These are phyloP conservation scores for Boletus subcaerulescens DNA, from an alignment of 768 basidiomycete genomes.

Conservation along the genomic window DNA sequence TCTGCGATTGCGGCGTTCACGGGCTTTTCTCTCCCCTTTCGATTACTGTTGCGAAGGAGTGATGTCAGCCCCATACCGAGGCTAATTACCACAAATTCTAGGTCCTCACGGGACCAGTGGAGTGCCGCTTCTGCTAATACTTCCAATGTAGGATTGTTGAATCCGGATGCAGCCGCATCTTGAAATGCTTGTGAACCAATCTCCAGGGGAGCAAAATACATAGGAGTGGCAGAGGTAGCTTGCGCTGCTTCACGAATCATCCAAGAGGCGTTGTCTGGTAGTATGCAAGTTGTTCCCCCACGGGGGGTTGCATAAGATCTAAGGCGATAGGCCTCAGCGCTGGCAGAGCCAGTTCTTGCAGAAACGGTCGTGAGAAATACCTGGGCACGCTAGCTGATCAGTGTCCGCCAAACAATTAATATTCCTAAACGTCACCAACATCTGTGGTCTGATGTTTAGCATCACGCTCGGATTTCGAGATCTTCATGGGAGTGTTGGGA, in stretches of 20 bases:
- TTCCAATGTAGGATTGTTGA: not conserved
- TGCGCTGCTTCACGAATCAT: not conserved
- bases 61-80: not conserved
- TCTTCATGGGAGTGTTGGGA: not conserved
- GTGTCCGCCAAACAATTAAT: too few relatives aligned
- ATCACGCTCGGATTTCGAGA: not conserved
- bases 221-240: not conserved
- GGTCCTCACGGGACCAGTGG: not conserved
- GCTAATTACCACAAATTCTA: not conserved
- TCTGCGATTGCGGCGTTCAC: not conserved
- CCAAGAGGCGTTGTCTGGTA: not conserved
- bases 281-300: not conserved
- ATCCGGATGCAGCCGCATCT: not conserved
- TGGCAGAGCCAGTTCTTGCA: not conserved
- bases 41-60: not conserved
- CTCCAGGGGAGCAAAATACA: not conserved
- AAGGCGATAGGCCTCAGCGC: not conserved
- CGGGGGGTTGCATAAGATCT: not conserved
- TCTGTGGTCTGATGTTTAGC: not conserved
- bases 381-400: not conserved
- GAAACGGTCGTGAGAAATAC: not conserved
- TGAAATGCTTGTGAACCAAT: not conserved
- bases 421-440: not conserved
- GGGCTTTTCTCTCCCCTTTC: not conserved
- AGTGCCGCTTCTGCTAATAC: not conserved